Percentiles rank a stretch among this genome's conserved stretches.
These are phyloP conservation scores for Sclerotinia spermophila DNA, from an alignment of 2,329 filamentous ascomycete genomes.

Conservation along the genomic window DNA sequence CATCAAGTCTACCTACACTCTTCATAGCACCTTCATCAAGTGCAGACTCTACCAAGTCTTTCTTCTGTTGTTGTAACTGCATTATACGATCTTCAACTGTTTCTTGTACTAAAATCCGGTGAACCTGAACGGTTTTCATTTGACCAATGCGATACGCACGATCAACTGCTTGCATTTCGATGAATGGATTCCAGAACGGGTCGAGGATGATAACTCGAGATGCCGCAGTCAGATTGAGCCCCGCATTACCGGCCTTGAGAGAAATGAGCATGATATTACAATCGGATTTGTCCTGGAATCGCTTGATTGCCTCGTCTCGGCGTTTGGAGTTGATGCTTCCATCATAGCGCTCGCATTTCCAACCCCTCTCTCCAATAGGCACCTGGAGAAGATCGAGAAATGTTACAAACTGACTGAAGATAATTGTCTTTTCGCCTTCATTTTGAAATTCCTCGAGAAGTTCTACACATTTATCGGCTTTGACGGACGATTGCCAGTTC, in stretches of 20 bases:
- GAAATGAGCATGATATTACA: slow-evolving; percentile 72
- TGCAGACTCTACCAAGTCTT: slow-evolving; percentile 70
- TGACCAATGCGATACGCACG: slow-evolving; percentile 88
- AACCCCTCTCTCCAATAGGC: slow-evolving; percentile 55
- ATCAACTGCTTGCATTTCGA: slow-evolving; percentile 89
- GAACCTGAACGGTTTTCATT: slow-evolving; percentile 67
- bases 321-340: slow-evolving; percentile 66
- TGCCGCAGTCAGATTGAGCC: slow-evolving; percentile 79
- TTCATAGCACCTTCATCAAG: slow-evolving; percentile 71
- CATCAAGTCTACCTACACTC: slow-evolving; percentile 59
- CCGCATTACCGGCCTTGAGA: slow-evolving; percentile 77
- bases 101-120: slow-evolving; percentile 69
- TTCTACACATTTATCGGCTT: slow-evolving; percentile 66
- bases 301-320: slow-evolving; percentile 63
- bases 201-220: slow-evolving; percentile 87
- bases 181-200: slow-evolving; percentile 91
- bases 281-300: slow-evolving; percentile 57
- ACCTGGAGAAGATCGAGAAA: slow-evolving; percentile 75
- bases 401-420: slow-evolving; percentile 80
- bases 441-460: slow-evolving; percentile 47
- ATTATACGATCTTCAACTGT: slow-evolving; percentile 90
- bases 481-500: slow-evolving; percentile 70
- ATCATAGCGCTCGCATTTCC: slow-evolving; percentile 63
- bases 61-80: slow-evolving; percentile 73
- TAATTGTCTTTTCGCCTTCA: slow-evolving; percentile 68